Evolutionary conservation across 495 filamentous ascomycete species (phyloP).

Genomic region (Amorphotheca resinae): DNA sequence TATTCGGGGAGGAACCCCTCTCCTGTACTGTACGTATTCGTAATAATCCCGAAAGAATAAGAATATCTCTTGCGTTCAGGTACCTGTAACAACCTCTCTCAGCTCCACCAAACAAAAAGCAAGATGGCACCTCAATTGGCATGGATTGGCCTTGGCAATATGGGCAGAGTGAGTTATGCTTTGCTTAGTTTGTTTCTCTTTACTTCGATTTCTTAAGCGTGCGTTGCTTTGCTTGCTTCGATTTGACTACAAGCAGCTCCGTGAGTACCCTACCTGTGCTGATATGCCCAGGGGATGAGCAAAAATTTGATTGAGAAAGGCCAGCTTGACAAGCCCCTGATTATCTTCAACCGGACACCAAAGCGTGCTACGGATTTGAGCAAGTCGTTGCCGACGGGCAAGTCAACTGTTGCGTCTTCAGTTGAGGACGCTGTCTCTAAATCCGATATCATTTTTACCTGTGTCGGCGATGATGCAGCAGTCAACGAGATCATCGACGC

Average conservation of each 20-base stretch:
- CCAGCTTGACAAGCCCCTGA: conserved; percentile 50
- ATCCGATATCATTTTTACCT: conserved; percentile 74
- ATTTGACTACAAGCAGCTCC: not conserved
- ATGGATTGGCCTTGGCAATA: conserved; percentile 86
- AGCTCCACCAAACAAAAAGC: too few relatives aligned
- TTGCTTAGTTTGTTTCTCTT: not conserved
- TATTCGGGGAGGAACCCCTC: too few relatives aligned
- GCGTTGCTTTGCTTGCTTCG: too few relatives aligned
- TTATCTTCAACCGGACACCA: conserved; percentile 69
- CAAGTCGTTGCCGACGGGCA: conserved; percentile 37
- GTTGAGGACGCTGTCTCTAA: conserved; percentile 52
- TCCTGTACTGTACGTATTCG: too few relatives aligned
- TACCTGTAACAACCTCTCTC: too few relatives aligned
- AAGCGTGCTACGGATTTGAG: conserved; percentile 45
- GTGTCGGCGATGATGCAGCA: conserved; percentile 67
- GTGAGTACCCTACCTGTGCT: conserved; percentile 10
- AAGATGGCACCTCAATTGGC: conserved; percentile 52
- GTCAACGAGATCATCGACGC: conserved; percentile 45
- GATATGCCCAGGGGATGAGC: conserved; percentile 56
- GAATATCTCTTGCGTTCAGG: too few relatives aligned
- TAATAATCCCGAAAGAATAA: too few relatives aligned
- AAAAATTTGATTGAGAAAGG: conserved; percentile 74
- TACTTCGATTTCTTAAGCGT: not conserved
- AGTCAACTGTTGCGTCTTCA: conserved; percentile 45
- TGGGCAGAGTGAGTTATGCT: conserved; percentile 57